Percentiles rank a stretch among this genome's conserved stretches.
phyloP scores from a whole-genome alignment of 2,329 filamentous ascomycete genomes.

The Penicillium sp. region DNA sequence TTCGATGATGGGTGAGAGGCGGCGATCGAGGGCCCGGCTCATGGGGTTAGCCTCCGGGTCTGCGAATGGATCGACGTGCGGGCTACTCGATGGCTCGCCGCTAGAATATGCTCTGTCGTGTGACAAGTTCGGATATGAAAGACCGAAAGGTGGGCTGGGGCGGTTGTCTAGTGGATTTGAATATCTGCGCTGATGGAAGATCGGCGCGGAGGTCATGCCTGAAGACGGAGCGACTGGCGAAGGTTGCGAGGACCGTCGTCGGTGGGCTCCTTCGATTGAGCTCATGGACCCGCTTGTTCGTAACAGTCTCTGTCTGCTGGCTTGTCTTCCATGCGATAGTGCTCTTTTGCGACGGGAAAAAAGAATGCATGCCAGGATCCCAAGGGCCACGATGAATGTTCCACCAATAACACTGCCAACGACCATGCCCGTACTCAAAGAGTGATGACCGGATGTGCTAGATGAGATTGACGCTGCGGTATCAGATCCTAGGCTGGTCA shows the following conservation, averaged over 20 bases:
- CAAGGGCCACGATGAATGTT: conserved; percentile 23
- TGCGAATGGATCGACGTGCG: background rate
- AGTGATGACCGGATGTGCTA: background rate
- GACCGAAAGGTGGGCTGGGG: background rate
- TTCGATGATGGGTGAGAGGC: conserved; percentile 9
- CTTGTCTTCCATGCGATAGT: conserved; percentile 1
- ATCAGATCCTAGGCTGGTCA: background rate
- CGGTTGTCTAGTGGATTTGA: background rate
- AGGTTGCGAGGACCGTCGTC: conserved; percentile 7
- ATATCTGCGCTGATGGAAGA: conserved; percentile 9
- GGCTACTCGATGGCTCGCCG: background rate
- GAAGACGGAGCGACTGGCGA: conserved; percentile 4
- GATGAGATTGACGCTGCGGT: background rate
- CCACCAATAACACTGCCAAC: conserved; percentile 31
- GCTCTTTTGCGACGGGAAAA: conserved; percentile 23
- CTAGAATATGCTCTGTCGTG: conserved; percentile 4
- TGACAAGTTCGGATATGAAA: conserved; percentile 8
- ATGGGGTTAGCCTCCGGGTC: conserved; percentile 3
- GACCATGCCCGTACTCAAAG: conserved; percentile 19
- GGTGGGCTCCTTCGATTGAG: conserved; percentile 13
- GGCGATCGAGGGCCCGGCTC: background rate
- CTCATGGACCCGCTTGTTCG: conserved; percentile 15
- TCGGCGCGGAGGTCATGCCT: conserved; percentile 2
- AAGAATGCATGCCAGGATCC: conserved; percentile 24
- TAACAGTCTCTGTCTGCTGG: conserved; percentile 20